Evolutionary conservation across 768 basidiomycete genomes (phyloP).

Genomic region (Tremella yokohamensis): DNA sequence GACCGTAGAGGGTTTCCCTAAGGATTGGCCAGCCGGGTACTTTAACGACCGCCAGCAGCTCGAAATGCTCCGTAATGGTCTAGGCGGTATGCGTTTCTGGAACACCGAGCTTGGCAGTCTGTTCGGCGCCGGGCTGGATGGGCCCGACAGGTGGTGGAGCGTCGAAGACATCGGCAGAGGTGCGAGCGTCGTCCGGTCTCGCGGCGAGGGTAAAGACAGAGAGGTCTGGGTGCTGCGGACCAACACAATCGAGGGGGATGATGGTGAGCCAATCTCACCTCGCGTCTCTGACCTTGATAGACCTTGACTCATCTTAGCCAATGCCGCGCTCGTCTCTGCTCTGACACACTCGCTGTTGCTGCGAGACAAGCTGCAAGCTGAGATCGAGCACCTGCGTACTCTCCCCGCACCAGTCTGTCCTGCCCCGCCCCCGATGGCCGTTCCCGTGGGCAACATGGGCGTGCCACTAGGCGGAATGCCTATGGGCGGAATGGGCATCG

Average conservation of each 20-base stretch:
- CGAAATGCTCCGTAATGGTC: conserved; percentile 12
- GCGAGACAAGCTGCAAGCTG: conserved; percentile 29
- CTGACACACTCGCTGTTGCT: conserved; percentile 41
- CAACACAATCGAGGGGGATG: conserved; percentile 14
- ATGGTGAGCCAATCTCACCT: conserved; percentile 17
- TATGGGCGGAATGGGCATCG: neutral
- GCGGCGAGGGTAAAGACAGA: conserved; percentile 22
- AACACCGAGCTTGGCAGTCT: conserved; percentile 6
- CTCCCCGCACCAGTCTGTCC: conserved; percentile 12
- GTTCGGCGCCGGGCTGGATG: conserved; percentile 8
- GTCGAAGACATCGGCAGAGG: conserved; percentile 43
- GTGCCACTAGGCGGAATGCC: neutral
- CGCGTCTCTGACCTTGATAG: neutral
- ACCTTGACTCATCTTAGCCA: neutral
- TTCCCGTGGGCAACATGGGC: neutral
- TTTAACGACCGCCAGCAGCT: conserved; percentile 4
- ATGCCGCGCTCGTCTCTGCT: conserved; percentile 21
- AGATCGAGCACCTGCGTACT: conserved; percentile 14
- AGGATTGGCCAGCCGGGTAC: neutral
- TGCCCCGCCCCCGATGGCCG: neutral
- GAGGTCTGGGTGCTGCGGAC: conserved; percentile 39
- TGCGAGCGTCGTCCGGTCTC: conserved; percentile 34
- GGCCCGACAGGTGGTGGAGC: conserved; percentile 36
- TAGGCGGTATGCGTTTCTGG: conserved; percentile 20
- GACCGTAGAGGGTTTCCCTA: conserved; percentile 8